Evolutionary conservation across 164 flowering plant genomes (phyloP).

Genomic region (Stephania japonica): DNA sequence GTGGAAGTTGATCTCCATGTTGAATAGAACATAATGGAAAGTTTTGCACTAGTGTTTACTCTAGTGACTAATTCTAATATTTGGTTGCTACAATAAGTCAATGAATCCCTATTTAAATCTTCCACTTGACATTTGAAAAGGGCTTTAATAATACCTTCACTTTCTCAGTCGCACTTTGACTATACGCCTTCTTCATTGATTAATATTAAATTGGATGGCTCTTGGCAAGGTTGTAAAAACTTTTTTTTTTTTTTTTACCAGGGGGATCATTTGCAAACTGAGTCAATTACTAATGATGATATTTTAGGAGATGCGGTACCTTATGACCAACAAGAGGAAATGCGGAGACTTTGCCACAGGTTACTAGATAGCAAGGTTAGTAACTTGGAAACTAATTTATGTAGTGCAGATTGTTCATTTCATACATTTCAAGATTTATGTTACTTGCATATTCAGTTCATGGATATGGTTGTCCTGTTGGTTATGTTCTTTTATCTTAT

Average conservation of each 20-base stretch:
- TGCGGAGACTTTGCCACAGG: conserved; percentile 63
- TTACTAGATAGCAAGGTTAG: conserved; percentile 18
- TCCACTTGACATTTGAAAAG: background rate
- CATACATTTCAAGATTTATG: background rate
- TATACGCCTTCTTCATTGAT: background rate
- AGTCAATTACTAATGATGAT: conserved; percentile 83
- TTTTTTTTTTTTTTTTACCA: conserved; percentile 21
- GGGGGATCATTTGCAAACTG: conserved; percentile 47
- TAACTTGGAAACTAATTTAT: no score
- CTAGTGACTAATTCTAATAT: background rate
- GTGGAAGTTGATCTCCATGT: background rate
- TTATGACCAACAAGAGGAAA: conserved; percentile 50
- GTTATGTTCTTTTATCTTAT: background rate
- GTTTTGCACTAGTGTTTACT: background rate
- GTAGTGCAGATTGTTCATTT: no score
- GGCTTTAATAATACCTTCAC: background rate
- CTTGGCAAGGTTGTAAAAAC: background rate
- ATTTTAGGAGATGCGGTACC: conserved; percentile 88
- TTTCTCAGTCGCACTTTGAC: background rate
- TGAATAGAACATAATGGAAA: background rate
- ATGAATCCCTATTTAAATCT: background rate
- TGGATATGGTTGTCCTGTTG: background rate
- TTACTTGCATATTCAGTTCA: background rate
- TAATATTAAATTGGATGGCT: background rate
- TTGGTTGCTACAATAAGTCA: background rate